Base-by-base conservation (phyloP, 2,329 filamentous ascomycete species). In the Trichophyton rubrum region DNA sequence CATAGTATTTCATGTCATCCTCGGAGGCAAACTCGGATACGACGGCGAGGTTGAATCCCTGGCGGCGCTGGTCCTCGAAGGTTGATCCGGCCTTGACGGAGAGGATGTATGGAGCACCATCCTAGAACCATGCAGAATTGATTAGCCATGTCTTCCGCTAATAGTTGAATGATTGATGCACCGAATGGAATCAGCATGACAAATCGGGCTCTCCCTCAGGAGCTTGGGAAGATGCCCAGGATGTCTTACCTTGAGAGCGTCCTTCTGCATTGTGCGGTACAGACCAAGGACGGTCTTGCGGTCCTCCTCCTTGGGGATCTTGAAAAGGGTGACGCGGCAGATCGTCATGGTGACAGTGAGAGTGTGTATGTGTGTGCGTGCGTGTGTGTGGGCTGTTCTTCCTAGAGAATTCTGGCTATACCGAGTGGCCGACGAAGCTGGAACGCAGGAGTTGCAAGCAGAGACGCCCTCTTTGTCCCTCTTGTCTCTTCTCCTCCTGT, bases 1-100 rank as follows among this genome's bases (percentile, higher is more conserved):
- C 85, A 70, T 86, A 87, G 72, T 79, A 87, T 63, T 80, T 77
- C 79, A 87, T 82, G 68, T 87, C 85, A 4, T 82, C 83, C 58
- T 80, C 69, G 63, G 70, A 82, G 58, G 78, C 77, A 68, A 88
- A 87, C 60, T 80, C 77, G 49, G 79, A 82, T 65, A 82, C 78
- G 60, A 79, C 79, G 24, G 81, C 75, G 57, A 87, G 67, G 1
- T 82, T 86, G 73, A 79, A 86, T 58, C 84, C 85, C 69, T 85
- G 79, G 62, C 75, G 76, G 53, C 83, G 80, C 65, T 85, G 82
- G 24, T 79, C 75, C 60, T 80, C 73, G 58, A 62, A 56, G 24
- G 64, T 63, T 33, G 74, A 71, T 49, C 79, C 79, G 24, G 80
- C 82, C 45, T 68, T 72, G 69, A 82, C 73, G 60, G 78, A 78